phyloP scores from a whole-genome alignment of 2,329 filamentous ascomycete species.

The Botrytis hyacinthi region DNA sequence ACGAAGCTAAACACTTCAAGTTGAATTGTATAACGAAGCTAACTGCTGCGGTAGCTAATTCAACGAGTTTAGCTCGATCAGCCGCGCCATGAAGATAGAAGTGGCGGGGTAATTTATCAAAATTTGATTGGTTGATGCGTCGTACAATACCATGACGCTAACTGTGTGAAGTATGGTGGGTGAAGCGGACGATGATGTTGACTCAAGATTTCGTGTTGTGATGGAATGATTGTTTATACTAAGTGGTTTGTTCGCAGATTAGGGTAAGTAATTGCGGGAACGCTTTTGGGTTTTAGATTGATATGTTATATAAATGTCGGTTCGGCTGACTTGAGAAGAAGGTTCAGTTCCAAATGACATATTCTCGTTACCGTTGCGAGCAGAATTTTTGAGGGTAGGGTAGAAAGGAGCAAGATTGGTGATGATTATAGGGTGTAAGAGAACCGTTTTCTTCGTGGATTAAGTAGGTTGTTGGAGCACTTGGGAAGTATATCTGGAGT shows the following conservation, averaged over 20 bases:
- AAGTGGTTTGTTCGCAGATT: background rate
- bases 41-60: background rate
- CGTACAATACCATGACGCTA: background rate
- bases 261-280: background rate
- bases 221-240: background rate
- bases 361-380: background rate
- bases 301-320: background rate
- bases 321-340: background rate
- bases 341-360: background rate
- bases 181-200: background rate
- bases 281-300: accelerated
- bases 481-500: background rate
- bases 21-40: background rate
- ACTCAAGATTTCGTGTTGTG: background rate
- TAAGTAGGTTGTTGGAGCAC: background rate
- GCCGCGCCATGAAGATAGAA: background rate
- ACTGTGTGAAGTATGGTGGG: background rate
- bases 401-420: accelerated
- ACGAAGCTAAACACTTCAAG: background rate
- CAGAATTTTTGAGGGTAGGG: too few relatives aligned
- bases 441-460: background rate
- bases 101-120: background rate
- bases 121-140: accelerated
- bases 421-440: background rate
- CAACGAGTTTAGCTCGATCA: background rate